Evolutionary conservation across 2,329 filamentous ascomycete species (phyloP).

Genomic region (Colletotrichum sojae): DNA sequence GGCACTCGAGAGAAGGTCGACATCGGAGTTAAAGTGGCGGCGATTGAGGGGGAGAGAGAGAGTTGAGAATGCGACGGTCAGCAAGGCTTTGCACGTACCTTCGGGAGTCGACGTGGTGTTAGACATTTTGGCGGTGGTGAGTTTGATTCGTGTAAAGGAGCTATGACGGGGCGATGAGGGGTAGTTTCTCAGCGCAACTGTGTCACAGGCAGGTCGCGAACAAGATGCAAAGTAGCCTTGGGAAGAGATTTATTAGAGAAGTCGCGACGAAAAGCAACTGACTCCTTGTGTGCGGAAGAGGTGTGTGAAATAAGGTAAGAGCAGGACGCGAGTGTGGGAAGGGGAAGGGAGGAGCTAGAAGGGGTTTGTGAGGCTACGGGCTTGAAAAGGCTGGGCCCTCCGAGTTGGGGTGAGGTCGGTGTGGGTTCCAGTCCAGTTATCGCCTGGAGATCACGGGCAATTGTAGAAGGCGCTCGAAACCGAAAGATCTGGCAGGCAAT

Average conservation of each 20-base stretch:
- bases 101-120: constrained; percentile 52
- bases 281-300: background rate
- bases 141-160: constrained; percentile 35
- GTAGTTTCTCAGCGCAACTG: constrained; percentile 35
- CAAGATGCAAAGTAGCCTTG: constrained; percentile 3
- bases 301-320: constrained; percentile 6
- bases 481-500: constrained; percentile 37
- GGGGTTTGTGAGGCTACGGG: constrained; percentile 36
- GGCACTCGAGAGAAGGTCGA: background rate
- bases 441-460: constrained; percentile 40
- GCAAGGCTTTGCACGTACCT: constrained; percentile 51
- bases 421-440: constrained; percentile 35
- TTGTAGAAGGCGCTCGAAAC: constrained; percentile 41
- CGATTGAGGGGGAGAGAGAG: background rate
- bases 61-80: background rate
- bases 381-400: constrained; percentile 38
- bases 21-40: constrained; percentile 4
- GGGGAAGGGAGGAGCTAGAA: constrained; percentile 27
- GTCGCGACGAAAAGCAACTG: constrained; percentile 11
- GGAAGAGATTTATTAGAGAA: background rate
- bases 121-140: constrained; percentile 46
- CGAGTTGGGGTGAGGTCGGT: constrained; percentile 32
- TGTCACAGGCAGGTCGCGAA: constrained; percentile 27
- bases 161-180: constrained; percentile 40
- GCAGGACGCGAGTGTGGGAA: constrained; percentile 17